Evolutionary conservation across 805 yeast species (phyloP).

Genomic region (Candida namnaoensis): DNA sequence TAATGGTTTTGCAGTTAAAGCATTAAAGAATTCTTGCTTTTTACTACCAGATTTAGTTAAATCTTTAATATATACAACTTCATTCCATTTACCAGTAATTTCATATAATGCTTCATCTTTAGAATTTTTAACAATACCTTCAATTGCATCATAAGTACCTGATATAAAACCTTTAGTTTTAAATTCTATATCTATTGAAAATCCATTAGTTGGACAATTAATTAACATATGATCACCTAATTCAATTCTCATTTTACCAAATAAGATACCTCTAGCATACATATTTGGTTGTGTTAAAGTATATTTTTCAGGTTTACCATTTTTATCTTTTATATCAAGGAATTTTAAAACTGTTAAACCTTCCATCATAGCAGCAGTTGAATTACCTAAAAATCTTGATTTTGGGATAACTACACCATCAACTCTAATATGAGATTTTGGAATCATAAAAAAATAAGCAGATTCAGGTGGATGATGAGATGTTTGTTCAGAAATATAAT

Average conservation of each 20-base stretch:
- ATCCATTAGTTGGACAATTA: conserved; percentile 48
- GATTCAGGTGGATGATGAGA: conserved; percentile 99
- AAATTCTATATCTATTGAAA: conserved; percentile 79
- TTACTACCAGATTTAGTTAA: conserved; percentile 32
- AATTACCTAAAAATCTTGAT: conserved; percentile 86
- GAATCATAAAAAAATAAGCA: conserved; percentile 82
- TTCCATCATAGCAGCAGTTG: conserved; percentile 96
- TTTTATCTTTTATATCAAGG: conserved; percentile 42
- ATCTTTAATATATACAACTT: conserved; percentile 60
- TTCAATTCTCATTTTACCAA: conserved; percentile 86
- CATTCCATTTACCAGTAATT: conserved; percentile 92
- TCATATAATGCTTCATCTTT: conserved; percentile 51
- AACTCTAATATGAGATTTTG: conserved; percentile 70
- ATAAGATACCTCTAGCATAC: conserved; percentile 87
- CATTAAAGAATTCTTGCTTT: conserved; percentile 49
- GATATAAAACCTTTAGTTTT: conserved; percentile 91
- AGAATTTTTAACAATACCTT: conserved; percentile 55
- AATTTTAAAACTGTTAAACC: conserved; percentile 72
- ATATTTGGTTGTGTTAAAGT: conserved; percentile 91
- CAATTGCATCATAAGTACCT: conserved; percentile 86
- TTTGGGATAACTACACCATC: conserved; percentile 88
- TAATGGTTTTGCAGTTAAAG: conserved; percentile 39
- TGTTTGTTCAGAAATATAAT: conserved; percentile 87
- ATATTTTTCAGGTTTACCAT: conserved; percentile 55
- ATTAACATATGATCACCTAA: conserved; percentile 88